These are phyloP conservation scores for Cyclotella kingstonii DNA, from an alignment of 108 stramenopile genomes.

Conservation along the genomic window DNA sequence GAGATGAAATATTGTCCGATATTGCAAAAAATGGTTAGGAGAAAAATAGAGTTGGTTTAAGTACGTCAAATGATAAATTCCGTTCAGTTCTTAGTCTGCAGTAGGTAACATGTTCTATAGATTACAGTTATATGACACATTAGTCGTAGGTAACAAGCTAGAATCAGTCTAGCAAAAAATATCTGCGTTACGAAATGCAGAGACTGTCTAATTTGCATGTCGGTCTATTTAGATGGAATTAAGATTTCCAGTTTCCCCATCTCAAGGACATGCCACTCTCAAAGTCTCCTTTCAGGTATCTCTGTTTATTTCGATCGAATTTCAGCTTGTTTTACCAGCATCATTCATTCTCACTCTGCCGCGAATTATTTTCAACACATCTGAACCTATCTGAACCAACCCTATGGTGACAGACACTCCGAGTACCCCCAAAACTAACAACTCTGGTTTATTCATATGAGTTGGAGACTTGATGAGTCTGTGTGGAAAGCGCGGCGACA, in stretches of 20 bases:
- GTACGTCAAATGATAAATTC: not conserved
- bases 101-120: not conserved
- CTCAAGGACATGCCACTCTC: conserved; percentile 16
- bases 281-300: not conserved
- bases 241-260: conserved; percentile 8
- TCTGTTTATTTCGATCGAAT: not conserved
- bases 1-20: conserved; percentile 57
- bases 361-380: conserved; percentile 6
- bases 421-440: conserved; percentile 20
- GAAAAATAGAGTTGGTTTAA: not conserved
- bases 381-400: conserved; percentile 25
- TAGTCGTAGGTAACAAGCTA: too few relatives aligned
- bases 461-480: conserved; percentile 24
- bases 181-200: not conserved
- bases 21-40: conserved; percentile 39
- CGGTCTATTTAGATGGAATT: not conserved
- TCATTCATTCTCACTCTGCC: not conserved
- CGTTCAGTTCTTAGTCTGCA: not conserved
- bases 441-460: conserved; percentile 32
- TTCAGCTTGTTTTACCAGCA: not conserved
- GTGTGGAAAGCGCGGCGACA: conserved; percentile 32
- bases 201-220: too few relatives aligned
- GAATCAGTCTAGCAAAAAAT: too few relatives aligned
- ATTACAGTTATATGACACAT: too few relatives aligned
- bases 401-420: conserved; percentile 32